Evolutionary conservation across 345 rosid species (phyloP), one percentile per base, ranked within the genome.

Genomic region (Eucalyptus sp.): DNA sequence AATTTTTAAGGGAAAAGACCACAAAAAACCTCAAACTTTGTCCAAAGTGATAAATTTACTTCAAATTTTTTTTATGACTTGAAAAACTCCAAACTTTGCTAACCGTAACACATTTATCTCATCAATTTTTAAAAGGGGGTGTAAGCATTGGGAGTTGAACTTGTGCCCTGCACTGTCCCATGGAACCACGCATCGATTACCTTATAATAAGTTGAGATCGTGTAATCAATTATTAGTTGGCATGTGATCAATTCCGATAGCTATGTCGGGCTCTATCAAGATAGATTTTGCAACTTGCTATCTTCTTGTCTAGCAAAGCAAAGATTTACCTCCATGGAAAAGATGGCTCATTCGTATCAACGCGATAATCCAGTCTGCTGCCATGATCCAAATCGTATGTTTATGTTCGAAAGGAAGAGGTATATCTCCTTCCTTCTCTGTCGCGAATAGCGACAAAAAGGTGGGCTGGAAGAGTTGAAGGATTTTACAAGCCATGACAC

Each of bases 171-270:
- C 71, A 13, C 33, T 1, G 0, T 13, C 1, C 0, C 37, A 64
- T 0, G 4, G 9, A 2, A 16, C 5, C 9, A n/a, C 1, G 4
- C 18, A 64, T n/a, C 3, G 3, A 64, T 29, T 14, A 7, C 1
- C 8, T 64, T n/a, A 64, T 7, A n/a, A 29, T 64, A 64, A 64
- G 18, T 64, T 13, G 6, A 14, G 37, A 64, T 29, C 4, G 5
- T 7, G 25, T 18, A 20, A 52, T 52, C 2, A 20, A 52, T 18
- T 18, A 20, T 7, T 52, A 52, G 9, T 29, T 7, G 5, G 2
- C 10, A 14, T 7, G 7, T 64, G 17, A 3, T 13, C 2, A 64
- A 64, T 64, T 31, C 0, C 3, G 3, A 14, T n/a, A 64, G 0
- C 3, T 64, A 13, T 2, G 5, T 4, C 3, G 4, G 4, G 7